Conservation (phyloP, 805 yeast species). For the Maudiozyma serrabonitensis region DNA sequence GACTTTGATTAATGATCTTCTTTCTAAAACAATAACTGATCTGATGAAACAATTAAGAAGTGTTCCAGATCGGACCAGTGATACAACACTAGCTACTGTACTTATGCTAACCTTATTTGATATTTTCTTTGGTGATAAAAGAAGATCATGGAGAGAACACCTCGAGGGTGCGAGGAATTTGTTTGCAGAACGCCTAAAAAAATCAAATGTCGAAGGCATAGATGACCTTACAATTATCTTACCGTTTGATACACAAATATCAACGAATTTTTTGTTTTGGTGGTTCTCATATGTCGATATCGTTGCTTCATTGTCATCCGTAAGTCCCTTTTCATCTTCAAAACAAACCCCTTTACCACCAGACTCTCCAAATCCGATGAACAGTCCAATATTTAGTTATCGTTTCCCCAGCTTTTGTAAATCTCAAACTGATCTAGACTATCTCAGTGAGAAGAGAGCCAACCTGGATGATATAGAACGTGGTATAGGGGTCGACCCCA, state of each 20-base stretch:
- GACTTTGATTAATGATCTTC: slow-evolving; percentile 32
- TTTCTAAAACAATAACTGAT: slow-evolving; percentile 49
- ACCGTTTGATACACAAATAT: slow-evolving; percentile 10
- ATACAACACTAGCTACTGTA: slow-evolving; percentile 54
- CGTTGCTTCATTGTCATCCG: slow-evolving; percentile 51
- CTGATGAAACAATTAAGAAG: slow-evolving; percentile 42
- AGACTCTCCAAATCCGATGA: not conserved
- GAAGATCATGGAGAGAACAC: slow-evolving; percentile 51
- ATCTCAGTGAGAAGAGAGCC: slow-evolving; percentile 13
- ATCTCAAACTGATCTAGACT: not conserved
- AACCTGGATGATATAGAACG: slow-evolving; percentile 43
- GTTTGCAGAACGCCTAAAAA: slow-evolving; percentile 20
- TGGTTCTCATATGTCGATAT: slow-evolving; percentile 66
- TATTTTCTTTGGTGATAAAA: slow-evolving; percentile 35
- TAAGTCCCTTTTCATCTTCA: slow-evolving; percentile 17
- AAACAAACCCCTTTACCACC: not conserved
- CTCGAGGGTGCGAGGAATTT: slow-evolving; percentile 60
- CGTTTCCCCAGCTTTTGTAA: not conserved
- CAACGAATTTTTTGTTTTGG: slow-evolving; percentile 45
- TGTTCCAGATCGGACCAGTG: slow-evolving; percentile 46
- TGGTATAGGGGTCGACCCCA: slow-evolving; percentile 56
- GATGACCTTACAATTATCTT: slow-evolving; percentile 1
- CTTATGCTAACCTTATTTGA: slow-evolving; percentile 51
- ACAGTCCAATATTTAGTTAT: not conserved
- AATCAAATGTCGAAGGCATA: slow-evolving; percentile 2